These are phyloP conservation scores for Curvularia lunata DNA, from an alignment of 2,329 filamentous ascomycete genomes.

Conservation along the genomic window DNA sequence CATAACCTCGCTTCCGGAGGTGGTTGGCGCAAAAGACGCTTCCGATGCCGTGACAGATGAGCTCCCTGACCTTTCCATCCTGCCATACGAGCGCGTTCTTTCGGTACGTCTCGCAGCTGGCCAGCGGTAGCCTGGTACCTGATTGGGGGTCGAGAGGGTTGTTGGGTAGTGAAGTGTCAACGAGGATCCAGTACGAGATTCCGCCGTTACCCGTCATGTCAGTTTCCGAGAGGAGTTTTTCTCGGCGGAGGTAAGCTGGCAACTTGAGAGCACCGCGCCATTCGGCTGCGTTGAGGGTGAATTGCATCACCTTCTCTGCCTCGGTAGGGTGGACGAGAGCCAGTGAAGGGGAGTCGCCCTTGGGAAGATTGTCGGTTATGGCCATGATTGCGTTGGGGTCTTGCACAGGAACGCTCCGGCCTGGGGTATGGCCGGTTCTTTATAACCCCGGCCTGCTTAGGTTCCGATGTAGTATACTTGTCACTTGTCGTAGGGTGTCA, in stretches of 20 bases:
- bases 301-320: slow-evolving; percentile 60
- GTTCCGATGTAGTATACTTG: slow-evolving; percentile 4
- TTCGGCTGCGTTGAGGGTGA: slow-evolving; percentile 60
- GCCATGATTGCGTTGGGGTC: slow-evolving; percentile 29
- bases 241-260: slow-evolving; percentile 64
- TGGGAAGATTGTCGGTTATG: slow-evolving; percentile 51
- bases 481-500: slow-evolving; percentile 17
- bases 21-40: slow-evolving; percentile 77
- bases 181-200: slow-evolving; percentile 66
- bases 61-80: slow-evolving; percentile 60
- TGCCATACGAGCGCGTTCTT: slow-evolving; percentile 56
- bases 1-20: slow-evolving; percentile 76
- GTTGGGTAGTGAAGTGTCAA: slow-evolving; percentile 52
- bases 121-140: slow-evolving; percentile 55
- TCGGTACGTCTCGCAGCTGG: slow-evolving; percentile 64
- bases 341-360: slow-evolving; percentile 58
- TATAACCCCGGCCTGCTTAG: not conserved
- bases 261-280: slow-evolving; percentile 64
- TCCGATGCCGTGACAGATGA: slow-evolving; percentile 74
- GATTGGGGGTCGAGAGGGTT: slow-evolving; percentile 48
- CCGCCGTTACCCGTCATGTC: slow-evolving; percentile 61
- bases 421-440: not conserved
- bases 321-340: slow-evolving; percentile 61
- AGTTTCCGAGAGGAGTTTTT: slow-evolving; percentile 59
- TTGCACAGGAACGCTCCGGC: not conserved